Evolutionary conservation across 768 basidiomycete genomes (phyloP), one percentile per base, ranked within the genome.

Genomic region (Boletus vinaceobasis): DNA sequence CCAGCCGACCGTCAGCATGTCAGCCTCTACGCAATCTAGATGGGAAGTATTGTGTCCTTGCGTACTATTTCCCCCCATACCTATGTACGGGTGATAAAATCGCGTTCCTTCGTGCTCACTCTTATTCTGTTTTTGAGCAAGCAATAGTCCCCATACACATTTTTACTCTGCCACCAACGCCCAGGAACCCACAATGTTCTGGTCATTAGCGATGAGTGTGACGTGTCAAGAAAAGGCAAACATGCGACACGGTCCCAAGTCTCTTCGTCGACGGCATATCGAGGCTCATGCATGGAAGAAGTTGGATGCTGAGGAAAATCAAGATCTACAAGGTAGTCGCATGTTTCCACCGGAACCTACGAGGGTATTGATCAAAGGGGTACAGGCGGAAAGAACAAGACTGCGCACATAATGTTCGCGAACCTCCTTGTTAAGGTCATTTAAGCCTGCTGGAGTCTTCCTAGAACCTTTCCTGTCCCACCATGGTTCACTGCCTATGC

Each of bases 71-170:
- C 14, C 47, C 48, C 17, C 27, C 50, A 17, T 55, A n/a, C n/a
- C n/a, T n/a, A 19, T 36, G 54, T 50, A 43, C 36, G 58, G 27
- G 57, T 26, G 26, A 56, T 31, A 40, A 63, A 58, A 19, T 57
- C 55, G 5, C 43, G 57, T 48, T 71, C 71, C 59, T 73, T 72
- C 35, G 14, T 50, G 46, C 48, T 39, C 36, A 73, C 55, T 17
- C 48, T 64, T 57, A 66, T 73, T 61, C 69, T 80, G 60, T 92
- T 87, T 69, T 79, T 84, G 57, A 99, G 75, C 58, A 99, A 67
- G 69, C 95, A 97, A 68, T 93, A 97, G 63, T 98, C 92, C 2
- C 96, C 96, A 70, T 81, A 97, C 54, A 79, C 79, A 66, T 96
- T 92, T 59, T 72, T 71, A 26, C 70, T 72, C 59, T 86, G 81